phyloP scores from a whole-genome alignment of 2,329 filamentous ascomycete species.

The Monosporascus sp. region DNA sequence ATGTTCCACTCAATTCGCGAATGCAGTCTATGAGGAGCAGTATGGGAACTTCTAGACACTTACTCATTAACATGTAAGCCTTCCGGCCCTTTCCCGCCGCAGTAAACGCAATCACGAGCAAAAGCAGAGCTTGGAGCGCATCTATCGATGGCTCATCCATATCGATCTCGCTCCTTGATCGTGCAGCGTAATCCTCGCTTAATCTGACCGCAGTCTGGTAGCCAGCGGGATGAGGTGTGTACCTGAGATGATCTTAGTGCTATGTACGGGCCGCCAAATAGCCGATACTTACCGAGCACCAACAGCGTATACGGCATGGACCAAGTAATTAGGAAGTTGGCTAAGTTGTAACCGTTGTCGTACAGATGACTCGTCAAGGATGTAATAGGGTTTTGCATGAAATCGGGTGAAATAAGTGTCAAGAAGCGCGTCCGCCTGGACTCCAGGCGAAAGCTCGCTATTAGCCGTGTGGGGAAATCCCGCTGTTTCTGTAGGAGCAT shows the following conservation, averaged over 20 bases:
- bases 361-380: slow-evolving; percentile 71
- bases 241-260: slow-evolving; percentile 41
- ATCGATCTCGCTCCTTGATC: slow-evolving; percentile 65
- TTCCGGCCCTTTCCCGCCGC: slow-evolving; percentile 77
- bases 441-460: slow-evolving; percentile 40
- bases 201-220: slow-evolving; percentile 62
- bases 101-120: slow-evolving; percentile 71
- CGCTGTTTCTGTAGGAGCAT: slow-evolving; percentile 29
- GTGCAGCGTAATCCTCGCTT: slow-evolving; percentile 68
- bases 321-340: slow-evolving; percentile 53
- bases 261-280: neutral
- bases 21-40: neutral
- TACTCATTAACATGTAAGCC: slow-evolving; percentile 81
- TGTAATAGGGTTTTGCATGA: slow-evolving; percentile 76
- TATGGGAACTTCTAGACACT: slow-evolving; percentile 7
- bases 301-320: slow-evolving; percentile 55
- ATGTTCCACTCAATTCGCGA: neutral
- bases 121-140: slow-evolving; percentile 66
- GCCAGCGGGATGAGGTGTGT: slow-evolving; percentile 61
- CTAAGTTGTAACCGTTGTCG: slow-evolving; percentile 66
- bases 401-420: slow-evolving; percentile 76
- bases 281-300: slow-evolving; percentile 48
- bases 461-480: slow-evolving; percentile 35
- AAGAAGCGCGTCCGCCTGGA: slow-evolving; percentile 58
- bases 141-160: slow-evolving; percentile 78